These are phyloP conservation scores for Catunica adiposa DNA, from an alignment of 2,329 filamentous ascomycete species.

Conservation along the genomic window DNA sequence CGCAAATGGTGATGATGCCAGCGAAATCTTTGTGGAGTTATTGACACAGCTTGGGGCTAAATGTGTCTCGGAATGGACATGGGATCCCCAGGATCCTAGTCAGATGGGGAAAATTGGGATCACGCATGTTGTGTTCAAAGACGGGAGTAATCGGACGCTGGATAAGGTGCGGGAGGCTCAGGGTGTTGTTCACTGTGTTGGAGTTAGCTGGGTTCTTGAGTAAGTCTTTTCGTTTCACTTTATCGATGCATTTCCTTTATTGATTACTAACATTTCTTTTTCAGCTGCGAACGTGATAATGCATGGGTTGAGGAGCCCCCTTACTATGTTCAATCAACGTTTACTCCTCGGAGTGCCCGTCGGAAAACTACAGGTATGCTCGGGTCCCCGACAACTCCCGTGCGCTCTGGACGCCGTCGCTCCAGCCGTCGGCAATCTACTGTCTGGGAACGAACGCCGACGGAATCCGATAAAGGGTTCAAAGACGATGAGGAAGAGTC, in stretches of 20 bases:
- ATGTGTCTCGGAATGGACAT: conserved; percentile 60
- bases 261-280: neutral
- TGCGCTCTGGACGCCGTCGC: conserved; percentile 33
- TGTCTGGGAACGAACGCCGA: conserved; percentile 38
- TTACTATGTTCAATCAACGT: conserved; percentile 51
- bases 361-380: conserved; percentile 60
- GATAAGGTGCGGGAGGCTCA: conserved; percentile 60
- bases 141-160: conserved; percentile 63
- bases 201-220: conserved; percentile 79
- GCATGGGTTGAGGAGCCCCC: conserved; percentile 58
- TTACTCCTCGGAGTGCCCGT: conserved; percentile 53
- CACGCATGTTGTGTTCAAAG: conserved; percentile 82
- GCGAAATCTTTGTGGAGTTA: conserved; percentile 64
- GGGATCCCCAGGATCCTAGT: conserved; percentile 24
- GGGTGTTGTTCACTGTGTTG: conserved; percentile 69
- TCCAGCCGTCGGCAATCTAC: conserved; percentile 34
- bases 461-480: conserved; percentile 20
- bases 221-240: conserved; percentile 32
- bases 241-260: neutral
- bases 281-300: conserved; percentile 58
- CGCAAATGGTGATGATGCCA: conserved; percentile 64
- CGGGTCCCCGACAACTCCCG: conserved; percentile 29
- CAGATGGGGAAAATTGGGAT: conserved; percentile 47
- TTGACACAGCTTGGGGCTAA: conserved; percentile 67
- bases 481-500: conserved; percentile 24